Evolutionary conservation across 352 stramenopile species (phyloP).

Genomic region (Phytophthora vignae): DNA sequence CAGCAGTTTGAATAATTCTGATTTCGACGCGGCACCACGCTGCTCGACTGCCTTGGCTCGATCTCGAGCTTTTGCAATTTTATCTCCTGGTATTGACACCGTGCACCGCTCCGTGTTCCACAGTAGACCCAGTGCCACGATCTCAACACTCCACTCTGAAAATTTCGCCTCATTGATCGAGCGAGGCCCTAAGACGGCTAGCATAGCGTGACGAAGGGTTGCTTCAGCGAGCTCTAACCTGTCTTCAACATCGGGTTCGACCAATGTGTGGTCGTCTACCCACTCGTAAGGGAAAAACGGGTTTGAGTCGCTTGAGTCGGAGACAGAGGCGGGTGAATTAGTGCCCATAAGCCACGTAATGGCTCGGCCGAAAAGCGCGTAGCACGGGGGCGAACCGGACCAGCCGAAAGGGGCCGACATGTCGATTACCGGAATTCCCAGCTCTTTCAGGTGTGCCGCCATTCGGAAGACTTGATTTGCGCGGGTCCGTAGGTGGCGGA

Average conservation of each 20-base stretch:
- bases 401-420: no score
- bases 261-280: slow-evolving; percentile 42
- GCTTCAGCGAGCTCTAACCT: slow-evolving; percentile 18
- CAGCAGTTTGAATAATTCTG: slow-evolving; percentile 24
- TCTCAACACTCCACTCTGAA: slow-evolving; percentile 10
- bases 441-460: no score
- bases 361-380: no score
- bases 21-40: background rate
- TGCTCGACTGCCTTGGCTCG: background rate
- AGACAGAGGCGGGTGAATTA: no score
- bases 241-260: slow-evolving; percentile 18
- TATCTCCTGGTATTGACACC: slow-evolving; percentile 29
- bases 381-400: no score
- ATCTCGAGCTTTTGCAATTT: slow-evolving; percentile 22
- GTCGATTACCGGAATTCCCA: no score
- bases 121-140: slow-evolving; percentile 17
- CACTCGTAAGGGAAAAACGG: no score
- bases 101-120: slow-evolving; percentile 22
- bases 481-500: slow-evolving; percentile 9
- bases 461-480: background rate
- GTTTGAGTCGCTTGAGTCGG: no score
- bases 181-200: slow-evolving; percentile 25
- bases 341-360: no score
- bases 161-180: slow-evolving; percentile 44
- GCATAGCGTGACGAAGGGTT: slow-evolving; percentile 25